Evolutionary conservation across 768 basidiomycete species (phyloP).

Genomic region (Mycena metata): DNA sequence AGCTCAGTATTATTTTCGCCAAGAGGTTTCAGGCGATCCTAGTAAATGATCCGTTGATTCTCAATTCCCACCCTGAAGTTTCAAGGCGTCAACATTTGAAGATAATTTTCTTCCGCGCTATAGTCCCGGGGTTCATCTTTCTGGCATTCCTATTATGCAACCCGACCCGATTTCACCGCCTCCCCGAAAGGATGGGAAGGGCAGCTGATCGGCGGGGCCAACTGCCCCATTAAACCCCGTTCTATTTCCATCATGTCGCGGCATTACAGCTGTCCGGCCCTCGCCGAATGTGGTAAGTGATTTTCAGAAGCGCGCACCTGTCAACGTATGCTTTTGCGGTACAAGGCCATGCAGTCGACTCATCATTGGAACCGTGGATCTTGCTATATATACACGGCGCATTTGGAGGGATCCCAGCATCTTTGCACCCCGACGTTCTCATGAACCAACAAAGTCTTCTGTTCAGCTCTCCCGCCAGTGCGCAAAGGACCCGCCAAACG

Average conservation of each 20-base stretch:
- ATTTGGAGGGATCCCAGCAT: not conserved
- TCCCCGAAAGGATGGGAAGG: no score
- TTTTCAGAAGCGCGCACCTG: slow-evolving; percentile 16
- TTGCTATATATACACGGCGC: not conserved
- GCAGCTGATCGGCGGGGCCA: slow-evolving; percentile 2
- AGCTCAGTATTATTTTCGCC: no score
- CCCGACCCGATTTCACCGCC: no score
- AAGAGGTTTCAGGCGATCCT: no score
- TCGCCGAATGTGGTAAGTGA: not conserved
- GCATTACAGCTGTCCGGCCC: slow-evolving; percentile 25
- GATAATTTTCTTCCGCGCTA: no score
- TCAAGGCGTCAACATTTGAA: no score
- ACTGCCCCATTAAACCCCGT: slow-evolving; percentile 5
- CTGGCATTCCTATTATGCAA: no score
- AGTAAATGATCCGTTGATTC: no score
- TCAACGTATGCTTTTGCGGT: slow-evolving; percentile 18
- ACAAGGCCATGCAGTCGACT: slow-evolving; percentile 9
- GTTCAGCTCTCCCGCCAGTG: not conserved
- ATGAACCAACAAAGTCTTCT: slow-evolving; percentile 14
- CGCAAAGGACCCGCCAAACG: not conserved
- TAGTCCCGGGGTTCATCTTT: no score
- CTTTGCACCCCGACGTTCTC: not conserved
- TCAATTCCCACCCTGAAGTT: no score
- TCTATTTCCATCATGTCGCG: slow-evolving; percentile 21
- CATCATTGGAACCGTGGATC: slow-evolving; percentile 14